phyloP scores from a whole-genome alignment of 257 asterid genomes.

The Osmanthus fragrans region DNA sequence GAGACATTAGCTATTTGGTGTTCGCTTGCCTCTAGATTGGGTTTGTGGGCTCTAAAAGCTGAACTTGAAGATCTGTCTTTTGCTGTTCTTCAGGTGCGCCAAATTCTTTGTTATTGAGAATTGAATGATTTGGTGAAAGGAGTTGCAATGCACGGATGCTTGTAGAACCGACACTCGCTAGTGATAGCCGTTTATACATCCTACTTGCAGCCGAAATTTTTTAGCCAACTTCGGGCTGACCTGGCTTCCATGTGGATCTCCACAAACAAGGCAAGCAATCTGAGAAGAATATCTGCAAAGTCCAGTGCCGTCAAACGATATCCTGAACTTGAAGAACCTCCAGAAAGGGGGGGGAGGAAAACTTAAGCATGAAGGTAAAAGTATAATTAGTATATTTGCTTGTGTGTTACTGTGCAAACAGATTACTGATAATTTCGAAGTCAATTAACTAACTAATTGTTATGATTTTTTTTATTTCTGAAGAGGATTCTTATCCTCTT shows the following conservation, averaged over 20 bases:
- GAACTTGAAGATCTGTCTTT: slow-evolving; percentile 98
- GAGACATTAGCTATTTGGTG: slow-evolving; percentile 98
- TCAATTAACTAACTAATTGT: background rate
- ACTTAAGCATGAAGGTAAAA: slow-evolving; percentile 73
- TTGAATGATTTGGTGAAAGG: slow-evolving; percentile 14
- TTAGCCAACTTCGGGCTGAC: slow-evolving; percentile 78
- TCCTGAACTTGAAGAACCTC: slow-evolving; percentile 50
- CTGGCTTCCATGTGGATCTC: slow-evolving; percentile 92
- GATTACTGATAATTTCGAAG: background rate
- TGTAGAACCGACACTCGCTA: slow-evolving; percentile 5
- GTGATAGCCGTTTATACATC: slow-evolving; percentile 23
- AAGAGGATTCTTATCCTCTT: slow-evolving; percentile 14
- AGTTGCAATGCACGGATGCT: background rate
- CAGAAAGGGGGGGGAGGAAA: slow-evolving; percentile 52
- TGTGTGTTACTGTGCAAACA: slow-evolving; percentile 3
- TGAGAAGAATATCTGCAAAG: slow-evolving; percentile 58
- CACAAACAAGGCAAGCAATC: slow-evolving; percentile 49
- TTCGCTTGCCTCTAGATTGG: slow-evolving; percentile 94
- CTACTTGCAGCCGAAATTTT: slow-evolving; percentile 72
- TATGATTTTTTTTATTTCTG: background rate
- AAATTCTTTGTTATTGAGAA: slow-evolving; percentile 15
- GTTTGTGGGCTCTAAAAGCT: slow-evolving; percentile 97
- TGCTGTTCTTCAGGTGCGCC: slow-evolving; percentile 86
- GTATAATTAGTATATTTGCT: slow-evolving; percentile 19
- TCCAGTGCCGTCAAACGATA: slow-evolving; percentile 37